A percentile compares a stretch with the other conserved stretches of the same genome.
phyloP scores from a whole-genome alignment of 768 basidiomycete genomes.

The Amylocystis lapponica region DNA sequence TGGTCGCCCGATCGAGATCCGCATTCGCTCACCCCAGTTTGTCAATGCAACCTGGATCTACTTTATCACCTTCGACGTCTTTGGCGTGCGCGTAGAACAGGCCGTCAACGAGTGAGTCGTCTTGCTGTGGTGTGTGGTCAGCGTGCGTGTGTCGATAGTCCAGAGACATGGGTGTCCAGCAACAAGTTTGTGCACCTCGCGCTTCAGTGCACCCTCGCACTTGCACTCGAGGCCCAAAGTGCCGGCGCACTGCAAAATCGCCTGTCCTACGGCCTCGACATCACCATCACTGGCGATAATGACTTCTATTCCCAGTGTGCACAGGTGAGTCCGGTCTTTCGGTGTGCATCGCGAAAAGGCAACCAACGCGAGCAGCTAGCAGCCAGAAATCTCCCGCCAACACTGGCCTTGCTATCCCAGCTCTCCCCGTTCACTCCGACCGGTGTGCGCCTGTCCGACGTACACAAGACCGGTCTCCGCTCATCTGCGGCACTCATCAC shows the following conservation, averaged over 20 bases:
- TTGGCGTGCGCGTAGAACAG: slow-evolving; percentile 22
- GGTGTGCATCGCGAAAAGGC: too few relatives aligned
- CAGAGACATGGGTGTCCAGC: slow-evolving; percentile 28
- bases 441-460: slow-evolving; percentile 61
- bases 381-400: slow-evolving; percentile 52
- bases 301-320: slow-evolving; percentile 96
- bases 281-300: slow-evolving; percentile 88
- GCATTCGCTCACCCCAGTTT: slow-evolving; percentile 90
- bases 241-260: slow-evolving; percentile 32
- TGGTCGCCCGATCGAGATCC: slow-evolving; percentile 38
- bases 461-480: slow-evolving; percentile 98
- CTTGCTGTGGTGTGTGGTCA: too few relatives aligned
- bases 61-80: slow-evolving; percentile 36
- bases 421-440: slow-evolving; percentile 74
- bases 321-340: slow-evolving; percentile 45
- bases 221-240: slow-evolving; percentile 58
- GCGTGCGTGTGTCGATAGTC: neutral
- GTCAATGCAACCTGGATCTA: slow-evolving; percentile 75
- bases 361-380: slow-evolving; percentile 58
- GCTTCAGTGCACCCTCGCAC: slow-evolving; percentile 66
- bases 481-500: slow-evolving; percentile 97
- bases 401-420: slow-evolving; percentile 53
- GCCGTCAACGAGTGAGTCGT: slow-evolving; percentile 18
- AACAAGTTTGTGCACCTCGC: slow-evolving; percentile 96
- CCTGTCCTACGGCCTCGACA: slow-evolving; percentile 56